Conservation (phyloP, 2,329 filamentous ascomycete species). For the Verticillium nubilum region DNA sequence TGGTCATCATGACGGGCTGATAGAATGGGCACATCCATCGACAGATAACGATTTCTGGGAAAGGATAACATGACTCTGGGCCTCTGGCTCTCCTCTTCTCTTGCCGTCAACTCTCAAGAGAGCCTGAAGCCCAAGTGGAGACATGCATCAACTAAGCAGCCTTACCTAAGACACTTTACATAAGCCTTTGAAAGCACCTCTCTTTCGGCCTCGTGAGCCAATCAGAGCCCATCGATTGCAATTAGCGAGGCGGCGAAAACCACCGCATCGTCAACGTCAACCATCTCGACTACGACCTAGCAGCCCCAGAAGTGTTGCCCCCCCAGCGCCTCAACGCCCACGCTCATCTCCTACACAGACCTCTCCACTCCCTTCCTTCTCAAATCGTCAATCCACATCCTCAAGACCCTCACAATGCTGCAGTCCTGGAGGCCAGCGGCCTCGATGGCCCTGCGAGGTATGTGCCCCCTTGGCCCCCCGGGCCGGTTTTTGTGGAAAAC, state of each 20-base stretch:
- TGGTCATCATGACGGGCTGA: too few relatives aligned
- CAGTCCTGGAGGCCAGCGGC: slow-evolving; percentile 44
- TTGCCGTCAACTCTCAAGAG: too few relatives aligned
- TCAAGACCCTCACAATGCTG: slow-evolving; percentile 31
- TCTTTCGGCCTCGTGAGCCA: slow-evolving; percentile 2
- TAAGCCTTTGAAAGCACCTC: neutral
- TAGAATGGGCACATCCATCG: too few relatives aligned
- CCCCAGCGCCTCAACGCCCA: slow-evolving; percentile 2
- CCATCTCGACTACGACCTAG: slow-evolving; percentile 1
- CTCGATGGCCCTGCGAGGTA: slow-evolving; percentile 48
- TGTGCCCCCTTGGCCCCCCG: slow-evolving; percentile 15
- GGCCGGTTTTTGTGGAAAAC: neutral
- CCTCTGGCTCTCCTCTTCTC: too few relatives aligned
- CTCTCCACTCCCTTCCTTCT: neutral
- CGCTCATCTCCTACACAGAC: slow-evolving; percentile 1
- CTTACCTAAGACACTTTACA: neutral
- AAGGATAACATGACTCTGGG: too few relatives aligned
- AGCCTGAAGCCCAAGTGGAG: neutral
- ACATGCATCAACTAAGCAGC: neutral
- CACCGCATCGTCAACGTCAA: slow-evolving; percentile 4
- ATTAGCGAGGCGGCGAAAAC: slow-evolving; percentile 6
- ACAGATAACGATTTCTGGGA: too few relatives aligned
- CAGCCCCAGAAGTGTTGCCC: slow-evolving; percentile 4
- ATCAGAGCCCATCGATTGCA: slow-evolving; percentile 9
- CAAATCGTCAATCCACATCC: slow-evolving; percentile 1